Evolutionary conservation across 176 grass and related monocot genomes (phyloP), one percentile per base, ranked within the genome.

Genomic region (Pontederia crassipes): DNA sequence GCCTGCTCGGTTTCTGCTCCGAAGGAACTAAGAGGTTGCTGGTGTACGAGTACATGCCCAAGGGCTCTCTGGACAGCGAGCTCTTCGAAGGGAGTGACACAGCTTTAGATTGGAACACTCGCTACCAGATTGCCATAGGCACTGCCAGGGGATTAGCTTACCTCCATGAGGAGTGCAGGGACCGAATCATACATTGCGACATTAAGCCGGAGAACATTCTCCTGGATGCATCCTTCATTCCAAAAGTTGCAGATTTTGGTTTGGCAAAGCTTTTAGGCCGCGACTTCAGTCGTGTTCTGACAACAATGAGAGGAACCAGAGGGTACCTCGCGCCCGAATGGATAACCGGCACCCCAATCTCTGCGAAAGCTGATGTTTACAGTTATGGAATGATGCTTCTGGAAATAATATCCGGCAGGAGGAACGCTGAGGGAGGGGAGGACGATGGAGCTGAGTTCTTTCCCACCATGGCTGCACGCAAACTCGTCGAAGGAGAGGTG

Each of bases 271-370:
- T 69, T 11, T 27, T 69, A 52, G 66, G 66, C 17, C 66, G 66
- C 7, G 66, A 69, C 53, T 69, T 69, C 53, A 69, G 66, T n/a
- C 66, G 66, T 15, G 66, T 69, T 12, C 17, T 69, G n/a, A 69
- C 66, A 0, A 69, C 66, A 11, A 57, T 69, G 66, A 57, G 66
- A 56, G 66, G 52, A 52, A 69, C 66, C 5, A 55, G 66, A 56
- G 66, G 66, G 1, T 69, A 69, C 16, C 66, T 69, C n/a, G 66
- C 66, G 1, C 66, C 66, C 2, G 66, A 69, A 56, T 56, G 52
- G 66, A 57, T 69, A 15, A 56, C 66, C 11, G 66, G 52, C 11
- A 29, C 56, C 5, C 15, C 66, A 12, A 69, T 69, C 66, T 55
- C 52, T n/a, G 15, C 52, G 8, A 69, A 69, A 52, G 66, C 66